A percentile compares a stretch with the other conserved stretches of the same genome.
These are phyloP conservation scores for Calonectria fujianensis DNA, from an alignment of 2,329 filamentous ascomycete genomes.

Conservation along the genomic window DNA sequence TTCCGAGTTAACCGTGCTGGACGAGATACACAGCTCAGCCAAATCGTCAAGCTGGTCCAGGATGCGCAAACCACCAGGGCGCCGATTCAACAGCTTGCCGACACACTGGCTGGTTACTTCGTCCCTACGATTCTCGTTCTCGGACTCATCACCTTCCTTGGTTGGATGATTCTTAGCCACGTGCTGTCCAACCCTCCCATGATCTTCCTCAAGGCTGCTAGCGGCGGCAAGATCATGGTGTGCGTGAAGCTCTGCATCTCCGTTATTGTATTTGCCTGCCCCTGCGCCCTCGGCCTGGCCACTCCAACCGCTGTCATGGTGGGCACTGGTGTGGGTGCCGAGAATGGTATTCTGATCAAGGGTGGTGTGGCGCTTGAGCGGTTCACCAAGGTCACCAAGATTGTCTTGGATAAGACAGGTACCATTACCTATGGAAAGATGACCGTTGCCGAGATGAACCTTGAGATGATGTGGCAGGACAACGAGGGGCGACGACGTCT, in stretches of 20 bases:
- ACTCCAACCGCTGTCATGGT: slow-evolving; percentile 99
- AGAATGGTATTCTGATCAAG: slow-evolving; percentile 98
- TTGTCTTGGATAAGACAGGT: slow-evolving; percentile 97
- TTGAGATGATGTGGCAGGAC: slow-evolving; percentile 81
- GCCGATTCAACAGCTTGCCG: slow-evolving; percentile 94
- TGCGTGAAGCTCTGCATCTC: slow-evolving; percentile 98
- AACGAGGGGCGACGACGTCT: slow-evolving; percentile 81
- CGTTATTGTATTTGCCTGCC: slow-evolving; percentile 98
- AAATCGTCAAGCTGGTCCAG: slow-evolving; percentile 98
- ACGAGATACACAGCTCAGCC: slow-evolving; percentile 95
- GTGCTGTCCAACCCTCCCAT: slow-evolving; percentile 87
- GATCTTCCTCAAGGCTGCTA: slow-evolving; percentile 87
- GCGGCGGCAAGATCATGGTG: slow-evolving; percentile 95
- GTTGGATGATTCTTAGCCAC: slow-evolving; percentile 97
- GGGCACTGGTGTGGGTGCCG: slow-evolving; percentile 95
- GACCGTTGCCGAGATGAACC: slow-evolving; percentile 85
- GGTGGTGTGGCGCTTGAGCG: slow-evolving; percentile 94
- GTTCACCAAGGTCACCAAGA: slow-evolving; percentile 90
- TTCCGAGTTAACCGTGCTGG: slow-evolving; percentile 95
- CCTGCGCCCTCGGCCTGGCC: slow-evolving; percentile 95
- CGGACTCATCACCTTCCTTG: slow-evolving; percentile 88
- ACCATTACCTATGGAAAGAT: slow-evolving; percentile 97
- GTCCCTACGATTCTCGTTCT: slow-evolving; percentile 91
- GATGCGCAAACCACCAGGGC: slow-evolving; percentile 96
- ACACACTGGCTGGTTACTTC: slow-evolving; percentile 94